Percentiles rank a stretch among this genome's conserved stretches.
Evolutionary conservation across 2,329 filamentous ascomycete genomes (phyloP).

Genomic region (Acrocalymma vagum): DNA sequence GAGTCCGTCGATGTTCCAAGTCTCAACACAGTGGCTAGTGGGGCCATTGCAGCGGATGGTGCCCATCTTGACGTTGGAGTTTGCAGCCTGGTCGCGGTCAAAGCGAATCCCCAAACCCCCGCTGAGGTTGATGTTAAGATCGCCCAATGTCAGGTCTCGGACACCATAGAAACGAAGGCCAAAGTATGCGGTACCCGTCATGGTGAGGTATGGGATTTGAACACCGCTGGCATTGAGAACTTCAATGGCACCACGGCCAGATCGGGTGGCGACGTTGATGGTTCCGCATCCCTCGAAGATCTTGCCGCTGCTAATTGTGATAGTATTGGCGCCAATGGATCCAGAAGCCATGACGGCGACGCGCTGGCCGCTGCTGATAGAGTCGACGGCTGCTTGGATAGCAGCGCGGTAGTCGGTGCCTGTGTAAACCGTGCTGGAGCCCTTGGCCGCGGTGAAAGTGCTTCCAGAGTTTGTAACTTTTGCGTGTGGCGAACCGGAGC

Average conservation of each 20-base stretch:
- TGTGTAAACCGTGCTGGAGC: constrained; percentile 58
- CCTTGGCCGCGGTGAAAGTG: constrained; percentile 56
- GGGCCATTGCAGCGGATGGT: constrained; percentile 62
- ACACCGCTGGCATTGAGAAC: constrained; percentile 58
- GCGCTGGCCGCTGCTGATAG: constrained; percentile 61
- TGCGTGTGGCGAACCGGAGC: constrained; percentile 57
- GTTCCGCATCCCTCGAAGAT: constrained; percentile 68
- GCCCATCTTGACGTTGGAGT: constrained; percentile 64
- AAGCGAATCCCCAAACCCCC: constrained; percentile 66
- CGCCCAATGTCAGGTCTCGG: constrained; percentile 57
- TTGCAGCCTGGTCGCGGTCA: constrained; percentile 62
- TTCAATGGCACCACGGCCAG: constrained; percentile 64
- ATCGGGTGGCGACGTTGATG: constrained; percentile 55
- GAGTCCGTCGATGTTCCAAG: constrained; percentile 67
- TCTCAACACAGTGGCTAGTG: constrained; percentile 65
- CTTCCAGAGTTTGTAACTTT: constrained; percentile 57
- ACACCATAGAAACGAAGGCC: constrained; percentile 65
- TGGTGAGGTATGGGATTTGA: constrained; percentile 63
- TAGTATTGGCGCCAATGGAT: constrained; percentile 63
- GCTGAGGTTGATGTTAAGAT: constrained; percentile 64
- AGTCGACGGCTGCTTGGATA: constrained; percentile 64
- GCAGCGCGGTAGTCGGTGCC: constrained; percentile 64
- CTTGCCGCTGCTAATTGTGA: constrained; percentile 61
- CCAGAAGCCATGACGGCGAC: constrained; percentile 64
- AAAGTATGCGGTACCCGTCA: constrained; percentile 68